phyloP scores from a whole-genome alignment of 495 filamentous ascomycete genomes.

The Achaetomiella virescens region DNA sequence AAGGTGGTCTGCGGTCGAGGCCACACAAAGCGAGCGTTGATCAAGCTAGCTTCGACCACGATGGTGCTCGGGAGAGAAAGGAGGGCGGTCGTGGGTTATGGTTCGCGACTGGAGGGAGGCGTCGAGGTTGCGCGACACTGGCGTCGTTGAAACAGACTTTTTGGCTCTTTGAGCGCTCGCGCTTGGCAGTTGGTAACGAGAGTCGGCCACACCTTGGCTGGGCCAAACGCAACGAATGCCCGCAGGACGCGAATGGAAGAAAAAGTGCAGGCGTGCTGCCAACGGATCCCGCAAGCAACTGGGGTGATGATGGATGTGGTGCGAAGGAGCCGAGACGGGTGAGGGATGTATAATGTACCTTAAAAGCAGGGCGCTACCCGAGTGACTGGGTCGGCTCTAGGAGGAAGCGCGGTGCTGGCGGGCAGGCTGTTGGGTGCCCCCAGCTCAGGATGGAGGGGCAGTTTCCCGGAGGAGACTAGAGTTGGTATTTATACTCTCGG shows the following conservation, averaged over 20 bases:
- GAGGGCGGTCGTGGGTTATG: conserved; percentile 4
- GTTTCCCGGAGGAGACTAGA: conserved; percentile 29
- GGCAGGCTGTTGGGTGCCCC: conserved; percentile 39
- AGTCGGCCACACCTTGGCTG: not conserved
- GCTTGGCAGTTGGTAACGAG: conserved; percentile 8
- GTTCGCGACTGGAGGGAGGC: conserved; percentile 5
- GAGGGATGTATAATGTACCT: not conserved
- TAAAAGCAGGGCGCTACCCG: conserved; percentile 15
- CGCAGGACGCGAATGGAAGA: conserved; percentile 1
- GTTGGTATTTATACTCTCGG: conserved; percentile 41
- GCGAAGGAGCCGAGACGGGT: conserved; percentile 7
- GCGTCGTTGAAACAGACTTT: conserved; percentile 16
- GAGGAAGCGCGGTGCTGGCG: conserved; percentile 31
- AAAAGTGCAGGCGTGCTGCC: not conserved
- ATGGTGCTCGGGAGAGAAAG: not conserved
- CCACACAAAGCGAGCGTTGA: not conserved
- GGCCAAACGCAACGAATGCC: not conserved
- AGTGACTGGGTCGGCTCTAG: not conserved
- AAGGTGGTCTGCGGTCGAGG: not conserved
- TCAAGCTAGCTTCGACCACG: not conserved
- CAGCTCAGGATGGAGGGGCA: conserved; percentile 38
- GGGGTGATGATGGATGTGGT: not conserved
- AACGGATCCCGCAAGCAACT: not conserved
- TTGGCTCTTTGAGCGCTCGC: conserved; percentile 17
- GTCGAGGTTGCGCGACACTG: conserved; percentile 13